These are phyloP conservation scores for Lachancea kluyveri DNA, from an alignment of 805 yeast genomes.

Conservation along the genomic window DNA sequence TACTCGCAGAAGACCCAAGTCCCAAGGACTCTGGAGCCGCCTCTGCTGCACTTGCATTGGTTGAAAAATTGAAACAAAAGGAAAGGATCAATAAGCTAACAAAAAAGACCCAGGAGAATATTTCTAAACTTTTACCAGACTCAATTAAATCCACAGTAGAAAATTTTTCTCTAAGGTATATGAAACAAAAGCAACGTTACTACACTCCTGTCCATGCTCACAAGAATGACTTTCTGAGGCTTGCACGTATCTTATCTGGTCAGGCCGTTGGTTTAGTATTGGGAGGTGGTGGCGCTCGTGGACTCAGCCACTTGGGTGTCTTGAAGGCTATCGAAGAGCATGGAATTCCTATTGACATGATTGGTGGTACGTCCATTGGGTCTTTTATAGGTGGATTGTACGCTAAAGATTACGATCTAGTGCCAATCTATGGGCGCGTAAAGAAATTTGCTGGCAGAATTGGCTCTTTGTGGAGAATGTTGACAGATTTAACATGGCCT, in stretches of 20 bases:
- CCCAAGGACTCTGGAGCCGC: slow-evolving; percentile 17
- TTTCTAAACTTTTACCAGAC: slow-evolving; percentile 27
- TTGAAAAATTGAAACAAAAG: slow-evolving; percentile 26
- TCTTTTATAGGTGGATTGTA: slow-evolving; percentile 93
- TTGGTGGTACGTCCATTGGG: slow-evolving; percentile 97
- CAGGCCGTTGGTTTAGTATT: slow-evolving; percentile 90
- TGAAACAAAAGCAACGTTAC: slow-evolving; percentile 21
- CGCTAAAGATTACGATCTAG: slow-evolving; percentile 86
- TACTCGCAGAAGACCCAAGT: slow-evolving; percentile 14
- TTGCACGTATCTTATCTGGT: slow-evolving; percentile 86
- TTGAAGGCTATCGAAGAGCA: slow-evolving; percentile 84
- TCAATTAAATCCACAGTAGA: slow-evolving; percentile 34
- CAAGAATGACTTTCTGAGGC: slow-evolving; percentile 81
- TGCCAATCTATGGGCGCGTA: slow-evolving; percentile 84
- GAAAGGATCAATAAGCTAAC: slow-evolving; percentile 26
- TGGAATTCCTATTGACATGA: slow-evolving; percentile 88
- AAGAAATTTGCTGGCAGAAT: slow-evolving; percentile 81
- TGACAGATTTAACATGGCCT: slow-evolving; percentile 85
- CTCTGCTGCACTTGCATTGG: slow-evolving; percentile 14
- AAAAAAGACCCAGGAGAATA: slow-evolving; percentile 23
- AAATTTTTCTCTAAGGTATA: slow-evolving; percentile 29
- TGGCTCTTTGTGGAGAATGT: slow-evolving; percentile 78
- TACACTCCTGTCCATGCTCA: slow-evolving; percentile 39
- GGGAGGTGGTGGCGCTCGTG: slow-evolving; percentile 98
- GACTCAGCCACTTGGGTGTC: slow-evolving; percentile 86